Evolutionary conservation across 805 yeast genomes (phyloP).

Genomic region (Candida chilensis): DNA sequence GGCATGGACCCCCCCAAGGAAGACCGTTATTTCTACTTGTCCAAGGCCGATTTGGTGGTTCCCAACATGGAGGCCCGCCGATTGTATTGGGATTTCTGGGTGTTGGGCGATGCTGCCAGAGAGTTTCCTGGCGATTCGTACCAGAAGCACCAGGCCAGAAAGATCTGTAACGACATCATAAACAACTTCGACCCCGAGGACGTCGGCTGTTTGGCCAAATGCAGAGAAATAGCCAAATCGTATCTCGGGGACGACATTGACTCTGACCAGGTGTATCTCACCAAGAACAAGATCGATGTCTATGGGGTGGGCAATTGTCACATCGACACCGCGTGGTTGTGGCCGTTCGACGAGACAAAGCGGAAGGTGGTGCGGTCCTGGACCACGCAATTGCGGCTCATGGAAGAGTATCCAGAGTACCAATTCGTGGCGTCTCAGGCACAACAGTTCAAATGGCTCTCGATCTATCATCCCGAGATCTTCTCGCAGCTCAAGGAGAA

Average conservation of each 20-base stretch:
- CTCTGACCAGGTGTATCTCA: conserved; percentile 53
- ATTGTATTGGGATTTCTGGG: conserved; percentile 74
- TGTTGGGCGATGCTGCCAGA: conserved; percentile 84
- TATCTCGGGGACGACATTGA: conserved; percentile 63
- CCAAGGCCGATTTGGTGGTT: conserved; percentile 66
- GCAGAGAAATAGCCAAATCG: conserved; percentile 57
- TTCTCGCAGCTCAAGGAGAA: conserved; percentile 57
- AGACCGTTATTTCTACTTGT: conserved; percentile 60
- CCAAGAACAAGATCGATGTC: conserved; percentile 42
- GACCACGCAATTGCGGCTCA: conserved; percentile 82
- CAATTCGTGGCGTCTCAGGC: conserved; percentile 93
- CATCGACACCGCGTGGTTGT: conserved; percentile 96
- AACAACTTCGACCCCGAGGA: conserved; percentile 72
- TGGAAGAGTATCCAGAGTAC: conserved; percentile 87
- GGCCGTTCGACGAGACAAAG: conserved; percentile 98
- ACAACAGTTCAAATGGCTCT: conserved; percentile 91
- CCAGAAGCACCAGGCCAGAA: conserved; percentile 79
- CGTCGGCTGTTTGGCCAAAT: conserved; percentile 41
- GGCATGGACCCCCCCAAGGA: conserved; percentile 63
- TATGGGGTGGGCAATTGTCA: conserved; percentile 92
- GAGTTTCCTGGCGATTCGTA: conserved; percentile 69
- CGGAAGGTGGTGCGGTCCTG: conserved; percentile 91
- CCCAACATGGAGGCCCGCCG: conserved; percentile 79
- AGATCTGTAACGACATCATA: conserved; percentile 75
- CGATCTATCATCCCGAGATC: conserved; percentile 77